phyloP scores from a whole-genome alignment of 2,329 filamentous ascomycete species.

The Setomelanomma holmii region DNA sequence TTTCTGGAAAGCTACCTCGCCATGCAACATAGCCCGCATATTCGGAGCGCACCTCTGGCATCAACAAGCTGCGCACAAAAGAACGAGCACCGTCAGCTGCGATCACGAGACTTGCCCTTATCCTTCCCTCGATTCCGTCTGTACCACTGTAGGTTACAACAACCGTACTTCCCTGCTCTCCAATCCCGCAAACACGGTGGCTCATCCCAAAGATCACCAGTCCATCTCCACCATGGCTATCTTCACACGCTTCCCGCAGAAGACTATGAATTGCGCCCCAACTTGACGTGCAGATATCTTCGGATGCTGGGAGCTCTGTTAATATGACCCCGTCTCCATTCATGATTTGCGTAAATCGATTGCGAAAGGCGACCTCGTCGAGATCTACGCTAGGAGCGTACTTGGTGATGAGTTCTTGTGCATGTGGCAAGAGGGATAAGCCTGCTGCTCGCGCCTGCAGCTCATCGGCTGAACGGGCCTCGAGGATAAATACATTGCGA shows the following conservation, averaged over 20 bases:
- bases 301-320: slow-evolving; percentile 1
- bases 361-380: slow-evolving; percentile 11
- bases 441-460: slow-evolving; percentile 25
- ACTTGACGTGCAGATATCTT: slow-evolving; percentile 19
- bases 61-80: slow-evolving; percentile 11
- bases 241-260: slow-evolving; percentile 15
- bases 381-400: slow-evolving; percentile 13
- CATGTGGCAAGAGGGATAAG: slow-evolving; percentile 20
- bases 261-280: slow-evolving; percentile 20
- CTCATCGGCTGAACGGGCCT: slow-evolving; percentile 12
- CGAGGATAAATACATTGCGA: slow-evolving; percentile 18
- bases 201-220: slow-evolving; percentile 7
- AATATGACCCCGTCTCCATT: slow-evolving; percentile 12
- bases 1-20: slow-evolving; percentile 18
- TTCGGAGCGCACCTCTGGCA: slow-evolving; percentile 13
- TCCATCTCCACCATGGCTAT: slow-evolving; percentile 1
- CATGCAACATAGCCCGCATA: slow-evolving; percentile 31
- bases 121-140: not conserved
- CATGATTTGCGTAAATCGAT: slow-evolving; percentile 15
- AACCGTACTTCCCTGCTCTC: slow-evolving; percentile 8
- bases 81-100: slow-evolving; percentile 27
- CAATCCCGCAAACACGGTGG: slow-evolving; percentile 6
- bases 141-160: slow-evolving; percentile 5
- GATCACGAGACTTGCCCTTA: slow-evolving; percentile 18
- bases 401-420: slow-evolving; percentile 15